Base-by-base conservation (phyloP, 495 filamentous ascomycete species). In the Entonaema liquescens region DNA sequence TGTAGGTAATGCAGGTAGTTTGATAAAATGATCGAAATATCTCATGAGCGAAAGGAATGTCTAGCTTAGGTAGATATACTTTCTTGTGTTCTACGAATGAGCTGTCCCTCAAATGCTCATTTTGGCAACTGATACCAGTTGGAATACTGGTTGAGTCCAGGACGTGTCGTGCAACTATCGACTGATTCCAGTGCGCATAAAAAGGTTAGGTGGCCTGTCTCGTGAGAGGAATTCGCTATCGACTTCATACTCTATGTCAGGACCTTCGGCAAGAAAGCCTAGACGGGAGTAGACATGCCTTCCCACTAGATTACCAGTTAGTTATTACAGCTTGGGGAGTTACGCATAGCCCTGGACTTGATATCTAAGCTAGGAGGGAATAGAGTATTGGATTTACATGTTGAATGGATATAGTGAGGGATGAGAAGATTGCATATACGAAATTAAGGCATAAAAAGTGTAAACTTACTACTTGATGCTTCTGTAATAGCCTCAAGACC, bases 271-370 rank as follows among this genome's bases (percentile, higher is more conserved):
- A 7, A 56, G 26, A 59, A 84, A 84, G 0, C 82, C 82, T 61
- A 82, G 63, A 28, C 79, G 71, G 17, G 56, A 40, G 54, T 84
- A 84, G 1, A 80, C 81, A 67, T 77, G 72, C 15, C 82, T 70
- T 13, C 82, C 82, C 80, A 83, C 70, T 72, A 28, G 3, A 38
- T 33, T 33, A 21, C 5, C n/a, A 11, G 31, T 57, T 15, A 57
- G 33, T 36, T 35, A 36, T 3, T 36, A n/a, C 7, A 1, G n/a
- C 11, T n/a, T 31, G n/a, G 50, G 33, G n/a, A 25, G 17, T 21
- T 9, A 11, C 21, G 21, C 12, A 47, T 47, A 8, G 7, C 21
- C 19, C 3, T 47, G 19, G 17, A 2, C 9, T 9, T 5, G 31
- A 9, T 33, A 33, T 33, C 17, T 9, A 19, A 19, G 19, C 7